Conservation (phyloP, 2,329 filamentous ascomycete species). For the Tolypocladium cylindrosporum region DNA sequence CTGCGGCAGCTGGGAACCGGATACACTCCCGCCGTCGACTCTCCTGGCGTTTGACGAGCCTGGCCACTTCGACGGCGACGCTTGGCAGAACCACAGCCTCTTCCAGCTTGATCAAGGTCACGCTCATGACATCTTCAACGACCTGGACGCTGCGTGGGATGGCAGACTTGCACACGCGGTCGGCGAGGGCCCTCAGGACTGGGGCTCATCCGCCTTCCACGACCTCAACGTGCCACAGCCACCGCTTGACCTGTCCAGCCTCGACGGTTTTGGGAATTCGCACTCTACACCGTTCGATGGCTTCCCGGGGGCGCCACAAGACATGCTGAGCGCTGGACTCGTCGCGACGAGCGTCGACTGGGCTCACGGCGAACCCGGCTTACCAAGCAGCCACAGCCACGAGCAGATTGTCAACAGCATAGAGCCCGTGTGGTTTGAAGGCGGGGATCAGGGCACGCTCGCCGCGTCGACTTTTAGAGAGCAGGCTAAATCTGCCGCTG, state of each 20-base stretch:
- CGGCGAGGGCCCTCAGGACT: not conserved
- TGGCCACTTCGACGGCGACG: not conserved
- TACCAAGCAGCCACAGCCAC: not conserved
- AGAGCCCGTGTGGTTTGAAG: not conserved
- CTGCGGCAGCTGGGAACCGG: not conserved
- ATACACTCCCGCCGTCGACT: not conserved
- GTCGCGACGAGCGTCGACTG: not conserved
- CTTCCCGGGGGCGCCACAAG: not conserved
- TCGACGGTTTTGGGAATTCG: not conserved
- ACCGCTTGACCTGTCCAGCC: not conserved
- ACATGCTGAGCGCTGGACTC: not conserved
- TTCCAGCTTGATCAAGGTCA: not conserved
- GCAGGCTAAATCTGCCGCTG: not conserved
- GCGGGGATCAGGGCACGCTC: not conserved
- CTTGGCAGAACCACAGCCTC: not conserved
- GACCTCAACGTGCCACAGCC: not conserved
- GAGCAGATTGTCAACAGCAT: not conserved
- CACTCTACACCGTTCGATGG: not conserved
- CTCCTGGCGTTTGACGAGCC: not conserved
- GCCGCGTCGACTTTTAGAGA: no score
- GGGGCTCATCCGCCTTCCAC: not conserved
- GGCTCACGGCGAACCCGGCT: not conserved
- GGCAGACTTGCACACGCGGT: not conserved
- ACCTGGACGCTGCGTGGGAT: not conserved
- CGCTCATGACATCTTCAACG: not conserved